phyloP scores from a whole-genome alignment of 2,329 filamentous ascomycete genomes.

The Aspergillus sp. region DNA sequence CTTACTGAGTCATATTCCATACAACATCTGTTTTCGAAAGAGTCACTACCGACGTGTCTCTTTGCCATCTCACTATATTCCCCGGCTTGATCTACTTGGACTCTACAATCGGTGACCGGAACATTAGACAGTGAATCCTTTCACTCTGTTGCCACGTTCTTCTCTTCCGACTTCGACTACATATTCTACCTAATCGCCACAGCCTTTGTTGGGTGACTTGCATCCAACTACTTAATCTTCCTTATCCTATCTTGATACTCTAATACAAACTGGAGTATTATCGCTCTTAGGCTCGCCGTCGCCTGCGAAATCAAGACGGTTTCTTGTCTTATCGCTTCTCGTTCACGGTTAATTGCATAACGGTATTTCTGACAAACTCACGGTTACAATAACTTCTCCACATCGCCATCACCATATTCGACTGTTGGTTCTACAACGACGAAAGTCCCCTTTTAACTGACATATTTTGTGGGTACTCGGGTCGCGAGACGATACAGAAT shows the following conservation, averaged over 20 bases:
- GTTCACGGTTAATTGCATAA: slow-evolving; percentile 33
- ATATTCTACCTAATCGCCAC: background rate
- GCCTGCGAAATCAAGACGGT: slow-evolving; percentile 33
- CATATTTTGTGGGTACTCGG: slow-evolving; percentile 16
- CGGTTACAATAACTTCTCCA: slow-evolving; percentile 25
- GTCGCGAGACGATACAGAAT: slow-evolving; percentile 26
- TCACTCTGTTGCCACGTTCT: slow-evolving; percentile 14
- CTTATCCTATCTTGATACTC: slow-evolving; percentile 9
- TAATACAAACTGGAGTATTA: slow-evolving; percentile 27
- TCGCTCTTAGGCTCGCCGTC: slow-evolving; percentile 30
- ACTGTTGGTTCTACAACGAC: slow-evolving; percentile 17
- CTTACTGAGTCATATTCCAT: slow-evolving; percentile 23
- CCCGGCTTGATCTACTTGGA: slow-evolving; percentile 24
- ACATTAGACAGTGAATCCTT: slow-evolving; percentile 20
- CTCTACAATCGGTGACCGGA: slow-evolving; percentile 29
- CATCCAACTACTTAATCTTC: background rate
- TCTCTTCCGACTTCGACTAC: slow-evolving; percentile 7
- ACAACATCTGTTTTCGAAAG: slow-evolving; percentile 15
- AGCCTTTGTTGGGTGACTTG: slow-evolving; percentile 4
- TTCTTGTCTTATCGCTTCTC: slow-evolving; percentile 30
- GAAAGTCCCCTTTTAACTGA: slow-evolving; percentile 16
- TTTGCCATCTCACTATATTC: slow-evolving; percentile 12
- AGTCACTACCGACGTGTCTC: slow-evolving; percentile 21
- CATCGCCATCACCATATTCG: slow-evolving; percentile 16
- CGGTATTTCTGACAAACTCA: slow-evolving; percentile 27